Conservation (phyloP, 2,329 filamentous ascomycete species). For the Falciphora oryzae region DNA sequence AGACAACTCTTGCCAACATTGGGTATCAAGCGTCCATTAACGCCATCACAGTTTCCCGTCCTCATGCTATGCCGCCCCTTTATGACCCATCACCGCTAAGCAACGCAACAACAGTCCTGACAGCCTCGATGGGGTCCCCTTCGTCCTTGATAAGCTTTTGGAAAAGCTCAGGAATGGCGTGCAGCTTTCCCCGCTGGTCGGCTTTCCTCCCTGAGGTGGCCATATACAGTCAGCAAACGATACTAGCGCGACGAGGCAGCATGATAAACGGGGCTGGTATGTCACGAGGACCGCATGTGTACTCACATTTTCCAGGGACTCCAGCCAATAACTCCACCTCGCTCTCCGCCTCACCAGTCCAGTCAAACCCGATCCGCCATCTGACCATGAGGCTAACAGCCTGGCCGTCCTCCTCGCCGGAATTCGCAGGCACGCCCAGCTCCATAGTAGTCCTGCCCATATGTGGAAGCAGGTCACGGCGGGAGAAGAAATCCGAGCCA, state of each 20-base stretch:
- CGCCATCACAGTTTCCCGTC: not conserved
- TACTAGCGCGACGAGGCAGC: too few relatives aligned
- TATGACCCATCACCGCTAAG: slow-evolving; percentile 37
- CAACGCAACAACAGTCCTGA: slow-evolving; percentile 55
- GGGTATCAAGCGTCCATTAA: not conserved
- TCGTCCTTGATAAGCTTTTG: slow-evolving; percentile 49
- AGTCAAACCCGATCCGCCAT: slow-evolving; percentile 64
- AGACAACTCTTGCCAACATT: not conserved
- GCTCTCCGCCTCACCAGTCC: slow-evolving; percentile 65
- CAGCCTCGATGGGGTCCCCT: slow-evolving; percentile 49
- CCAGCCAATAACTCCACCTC: slow-evolving; percentile 48
- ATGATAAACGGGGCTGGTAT: too few relatives aligned
- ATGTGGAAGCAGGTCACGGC: slow-evolving; percentile 44
- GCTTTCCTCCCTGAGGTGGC: slow-evolving; percentile 48
- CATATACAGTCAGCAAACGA: slow-evolving; percentile 11
- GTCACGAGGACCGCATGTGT: slow-evolving; percentile 23
- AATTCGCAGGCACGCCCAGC: slow-evolving; percentile 33
- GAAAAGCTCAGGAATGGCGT: slow-evolving; percentile 55
- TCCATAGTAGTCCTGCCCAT: slow-evolving; percentile 49
- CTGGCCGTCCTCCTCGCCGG: slow-evolving; percentile 20
- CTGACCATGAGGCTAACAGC: slow-evolving; percentile 44
- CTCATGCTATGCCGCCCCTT: slow-evolving; percentile 12
- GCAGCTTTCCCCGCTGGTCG: slow-evolving; percentile 50
- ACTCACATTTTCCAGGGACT: slow-evolving; percentile 60
- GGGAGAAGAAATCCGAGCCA: not conserved